Evolutionary conservation across 768 basidiomycete species (phyloP).

Genomic region (Pleurotus citrinopileatus): DNA sequence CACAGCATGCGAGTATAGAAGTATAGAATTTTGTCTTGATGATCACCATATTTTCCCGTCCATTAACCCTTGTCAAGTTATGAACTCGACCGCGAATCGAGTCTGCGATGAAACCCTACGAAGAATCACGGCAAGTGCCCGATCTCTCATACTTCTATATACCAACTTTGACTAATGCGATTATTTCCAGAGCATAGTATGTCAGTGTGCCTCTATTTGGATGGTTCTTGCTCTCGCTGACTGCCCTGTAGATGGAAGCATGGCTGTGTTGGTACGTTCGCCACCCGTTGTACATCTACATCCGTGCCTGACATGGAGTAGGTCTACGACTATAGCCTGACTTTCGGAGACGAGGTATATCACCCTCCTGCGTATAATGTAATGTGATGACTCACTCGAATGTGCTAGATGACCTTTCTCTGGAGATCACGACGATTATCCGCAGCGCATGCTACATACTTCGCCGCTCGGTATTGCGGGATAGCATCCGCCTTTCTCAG

Average conservation of each 20-base stretch:
- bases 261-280: not conserved
- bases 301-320: not conserved
- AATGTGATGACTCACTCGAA: not conserved
- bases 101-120: too few species aligned
- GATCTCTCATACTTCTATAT: too few species aligned
- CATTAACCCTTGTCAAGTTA: too few species aligned
- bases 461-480: not conserved
- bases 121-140: too few species aligned
- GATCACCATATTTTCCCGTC: too few species aligned
- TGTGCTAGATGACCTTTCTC: not conserved
- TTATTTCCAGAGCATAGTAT: not conserved
- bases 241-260: not conserved
- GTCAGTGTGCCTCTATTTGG: not conserved
- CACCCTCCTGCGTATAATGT: not conserved
- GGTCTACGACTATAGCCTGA: slow-evolving; percentile 3
- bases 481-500: not conserved
- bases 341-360: not conserved
- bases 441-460: not conserved
- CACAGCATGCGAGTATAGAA: too few species aligned
- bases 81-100: too few species aligned
- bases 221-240: not conserved
- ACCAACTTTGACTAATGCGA: not conserved
- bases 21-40: too few species aligned
- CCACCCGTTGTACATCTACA: not conserved
- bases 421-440: not conserved